A percentile compares a stretch with the other conserved stretches of the same genome.
phyloP scores from a whole-genome alignment of 331 rosid species.

The Acacia pycnantha region DNA sequence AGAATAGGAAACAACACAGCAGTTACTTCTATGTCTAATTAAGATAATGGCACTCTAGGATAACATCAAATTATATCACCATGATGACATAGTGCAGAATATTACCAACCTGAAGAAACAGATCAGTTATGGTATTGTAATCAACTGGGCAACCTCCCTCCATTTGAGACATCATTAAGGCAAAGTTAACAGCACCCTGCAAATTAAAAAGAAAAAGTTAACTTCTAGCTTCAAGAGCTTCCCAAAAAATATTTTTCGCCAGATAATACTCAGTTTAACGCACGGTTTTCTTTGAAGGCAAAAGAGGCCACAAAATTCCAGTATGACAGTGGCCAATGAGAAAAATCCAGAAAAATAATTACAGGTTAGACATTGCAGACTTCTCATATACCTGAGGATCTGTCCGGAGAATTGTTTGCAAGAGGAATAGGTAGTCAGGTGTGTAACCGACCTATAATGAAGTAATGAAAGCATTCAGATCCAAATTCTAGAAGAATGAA shows the following conservation, averaged over 20 bases:
- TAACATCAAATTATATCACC: constrained; percentile 17
- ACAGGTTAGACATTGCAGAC: constrained; percentile 12
- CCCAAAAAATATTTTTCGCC: neutral
- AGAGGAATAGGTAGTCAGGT: constrained; percentile 92
- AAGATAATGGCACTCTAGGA: neutral
- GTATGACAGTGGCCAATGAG: constrained; percentile 3
- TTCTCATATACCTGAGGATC: constrained; percentile 84
- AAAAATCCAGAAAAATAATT: constrained; percentile 8
- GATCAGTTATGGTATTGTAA: constrained; percentile 97
- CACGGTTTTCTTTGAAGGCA: neutral
- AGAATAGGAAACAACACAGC: neutral
- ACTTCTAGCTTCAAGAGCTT: constrained; percentile 7
- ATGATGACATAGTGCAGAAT: constrained; percentile 19
- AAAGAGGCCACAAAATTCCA: neutral
- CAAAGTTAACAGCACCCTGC: constrained; percentile 99
- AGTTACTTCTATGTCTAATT: neutral
- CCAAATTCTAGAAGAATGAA: constrained; percentile 13
- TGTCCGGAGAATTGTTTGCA: constrained; percentile 97
- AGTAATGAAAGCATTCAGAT: constrained; percentile 33
- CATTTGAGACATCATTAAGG: constrained; percentile 99
- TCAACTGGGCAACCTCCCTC: constrained; percentile 99
- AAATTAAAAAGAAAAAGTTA: constrained; percentile 28
- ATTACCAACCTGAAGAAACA: constrained; percentile 89
- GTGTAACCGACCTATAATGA: constrained; percentile 87
- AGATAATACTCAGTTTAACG: constrained; percentile 7